These are phyloP conservation scores for Chondrostereum purpureum DNA, from an alignment of 1,284 basidiomycete species.

Conservation along the genomic window DNA sequence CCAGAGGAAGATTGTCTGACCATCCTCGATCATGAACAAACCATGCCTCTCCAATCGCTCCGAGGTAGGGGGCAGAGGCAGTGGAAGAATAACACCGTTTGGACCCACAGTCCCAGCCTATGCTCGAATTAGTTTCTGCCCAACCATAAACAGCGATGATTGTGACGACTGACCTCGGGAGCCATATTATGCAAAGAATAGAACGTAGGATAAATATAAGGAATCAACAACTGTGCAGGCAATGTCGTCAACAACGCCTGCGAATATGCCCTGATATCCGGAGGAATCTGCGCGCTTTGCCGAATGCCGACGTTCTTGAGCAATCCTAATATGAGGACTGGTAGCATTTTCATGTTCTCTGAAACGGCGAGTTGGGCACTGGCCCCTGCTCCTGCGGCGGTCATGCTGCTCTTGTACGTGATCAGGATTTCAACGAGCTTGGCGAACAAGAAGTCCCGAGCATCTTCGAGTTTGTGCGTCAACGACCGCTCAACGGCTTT, in stretches of 20 bases:
- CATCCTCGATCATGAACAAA: slow-evolving; percentile 95
- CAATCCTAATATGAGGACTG: slow-evolving; percentile 83
- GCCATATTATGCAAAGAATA: slow-evolving; percentile 98
- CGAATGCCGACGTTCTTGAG: slow-evolving; percentile 94
- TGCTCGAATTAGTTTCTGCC: not conserved
- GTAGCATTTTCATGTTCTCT: slow-evolving; percentile 92
- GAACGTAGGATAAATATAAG: slow-evolving; percentile 93
- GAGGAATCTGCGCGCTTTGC: slow-evolving; percentile 93
- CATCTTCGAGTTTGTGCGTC: slow-evolving; percentile 90
- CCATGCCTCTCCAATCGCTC: slow-evolving; percentile 95
- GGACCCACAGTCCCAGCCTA: slow-evolving; percentile 80
- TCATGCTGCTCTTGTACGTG: slow-evolving; percentile 97
- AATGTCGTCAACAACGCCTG: slow-evolving; percentile 89
- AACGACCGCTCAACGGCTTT: slow-evolving; percentile 95
- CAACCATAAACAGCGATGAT: not conserved
- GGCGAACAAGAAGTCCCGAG: slow-evolving; percentile 85
- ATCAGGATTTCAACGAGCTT: slow-evolving; percentile 87
- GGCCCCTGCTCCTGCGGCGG: slow-evolving; percentile 85
- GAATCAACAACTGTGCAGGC: slow-evolving; percentile 86
- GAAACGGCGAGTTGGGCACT: slow-evolving; percentile 91
- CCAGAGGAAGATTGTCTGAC: slow-evolving; percentile 97
- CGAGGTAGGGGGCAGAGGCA: slow-evolving; percentile 86
- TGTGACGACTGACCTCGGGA: slow-evolving; percentile 59
- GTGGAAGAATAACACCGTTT: slow-evolving; percentile 76
- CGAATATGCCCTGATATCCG: slow-evolving; percentile 93